These are phyloP conservation scores for Verticillium nubilum DNA, from an alignment of 2,329 filamentous ascomycete species.

Conservation along the genomic window DNA sequence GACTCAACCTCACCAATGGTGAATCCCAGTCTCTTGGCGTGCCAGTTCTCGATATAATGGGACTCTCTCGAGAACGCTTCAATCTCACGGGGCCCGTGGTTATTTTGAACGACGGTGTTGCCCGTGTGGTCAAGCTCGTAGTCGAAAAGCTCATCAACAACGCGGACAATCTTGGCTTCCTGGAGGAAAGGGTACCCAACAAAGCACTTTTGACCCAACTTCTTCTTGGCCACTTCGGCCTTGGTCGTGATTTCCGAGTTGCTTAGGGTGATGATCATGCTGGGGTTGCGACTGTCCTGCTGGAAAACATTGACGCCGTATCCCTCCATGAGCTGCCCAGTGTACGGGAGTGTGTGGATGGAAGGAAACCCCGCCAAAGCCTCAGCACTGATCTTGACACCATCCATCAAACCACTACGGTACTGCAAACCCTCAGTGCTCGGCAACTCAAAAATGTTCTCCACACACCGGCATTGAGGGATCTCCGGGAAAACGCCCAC, in stretches of 20 bases:
- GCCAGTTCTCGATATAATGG: slow-evolving; percentile 74
- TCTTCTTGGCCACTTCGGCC: slow-evolving; percentile 66
- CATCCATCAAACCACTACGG: slow-evolving; percentile 76
- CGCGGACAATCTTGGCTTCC: slow-evolving; percentile 82
- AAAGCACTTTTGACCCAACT: slow-evolving; percentile 79
- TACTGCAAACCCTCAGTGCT: slow-evolving; percentile 85
- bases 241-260: slow-evolving; percentile 68
- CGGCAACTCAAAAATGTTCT: slow-evolving; percentile 94
- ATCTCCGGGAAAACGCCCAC: slow-evolving; percentile 88
- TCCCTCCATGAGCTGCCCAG: slow-evolving; percentile 62
- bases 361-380: slow-evolving; percentile 94
- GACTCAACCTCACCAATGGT: slow-evolving; percentile 83
- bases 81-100: slow-evolving; percentile 72
- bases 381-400: slow-evolving; percentile 72
- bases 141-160: slow-evolving; percentile 90
- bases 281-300: slow-evolving; percentile 92
- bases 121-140: slow-evolving; percentile 68
- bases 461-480: slow-evolving; percentile 79
- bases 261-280: slow-evolving; percentile 82
- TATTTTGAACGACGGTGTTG: slow-evolving; percentile 58
- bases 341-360: slow-evolving; percentile 78
- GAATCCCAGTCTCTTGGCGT: slow-evolving; percentile 87
- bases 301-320: slow-evolving; percentile 95
- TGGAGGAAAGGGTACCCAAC: slow-evolving; percentile 94
- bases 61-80: slow-evolving; percentile 82